Base-by-base conservation (phyloP, 176 grass and related monocot genomes). In the Oryza australiensis region DNA sequence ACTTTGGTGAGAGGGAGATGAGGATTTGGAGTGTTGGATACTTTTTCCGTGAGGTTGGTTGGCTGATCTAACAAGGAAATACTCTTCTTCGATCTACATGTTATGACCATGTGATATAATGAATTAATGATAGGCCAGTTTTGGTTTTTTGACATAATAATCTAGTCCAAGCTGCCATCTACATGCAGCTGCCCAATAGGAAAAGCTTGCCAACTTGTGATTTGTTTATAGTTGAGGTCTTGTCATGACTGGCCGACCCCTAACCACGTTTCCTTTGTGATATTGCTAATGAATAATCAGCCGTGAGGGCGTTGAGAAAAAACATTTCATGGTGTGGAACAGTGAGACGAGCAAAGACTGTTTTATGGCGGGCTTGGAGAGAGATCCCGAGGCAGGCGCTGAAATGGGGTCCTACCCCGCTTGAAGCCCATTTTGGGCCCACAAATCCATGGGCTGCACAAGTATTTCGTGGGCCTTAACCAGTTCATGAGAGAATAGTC, bases 81-180 rank as follows among this genome's bases (percentile, higher is more conserved):
- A 23, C 65, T 76, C 59, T 76, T 35, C 18, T 78, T 24, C 26
- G 43, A 46, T 20, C 67, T 8, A 35, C 45, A 74, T 24, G 69
- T 45, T 68, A 73, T 1, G 20, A 43, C 72, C 64, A 77, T 87
- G 65, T 87, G 73, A 72, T 87, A 66, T 9, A 9, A 40, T n/a
- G n/a, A n/a, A 32, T 32, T 82, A 72, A 28, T 65, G 62, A 64
- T 41, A 30, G 22, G 45, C 24, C 5, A 68, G 43, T 12, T 66
- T 41, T 30, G 53, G 45, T 41, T 23, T 12, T 3, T 4, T 12
- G 43, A 4, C 10, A 49, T 30, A 27, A 68, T 30, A n/a, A 62
- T 70, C 71, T 64, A 72, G 12, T 81, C 33, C 72, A 34, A 62
- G 53, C 74, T 60, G 62, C 62, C 51, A 23, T 75, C 62, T 43